Evolutionary conservation across 352 stramenopile species (phyloP).

Genomic region (Pythium utonaiense): DNA sequence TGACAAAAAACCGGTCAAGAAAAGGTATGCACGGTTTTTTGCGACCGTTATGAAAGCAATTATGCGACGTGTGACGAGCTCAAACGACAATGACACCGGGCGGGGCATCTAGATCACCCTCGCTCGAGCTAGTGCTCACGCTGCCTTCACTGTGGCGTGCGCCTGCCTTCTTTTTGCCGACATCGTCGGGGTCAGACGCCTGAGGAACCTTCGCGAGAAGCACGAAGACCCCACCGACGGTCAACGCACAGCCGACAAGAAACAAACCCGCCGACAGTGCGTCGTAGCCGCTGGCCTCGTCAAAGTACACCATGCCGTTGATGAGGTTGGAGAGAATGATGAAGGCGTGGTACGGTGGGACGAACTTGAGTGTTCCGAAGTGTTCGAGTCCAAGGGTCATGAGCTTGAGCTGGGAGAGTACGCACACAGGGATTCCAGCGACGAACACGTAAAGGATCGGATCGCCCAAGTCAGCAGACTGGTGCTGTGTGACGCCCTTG

Average conservation of each 20-base stretch:
- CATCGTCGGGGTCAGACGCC: neutral
- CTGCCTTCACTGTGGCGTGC: neutral
- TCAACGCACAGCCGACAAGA: constrained; percentile 25
- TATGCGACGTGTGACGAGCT: constrained; percentile 17
- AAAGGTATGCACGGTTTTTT: neutral
- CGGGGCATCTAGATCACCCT: neutral
- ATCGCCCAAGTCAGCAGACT: constrained; percentile 25
- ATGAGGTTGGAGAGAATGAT: constrained; percentile 44
- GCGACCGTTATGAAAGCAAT: neutral
- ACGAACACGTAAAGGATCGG: constrained; percentile 27
- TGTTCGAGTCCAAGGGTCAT: constrained; percentile 31
- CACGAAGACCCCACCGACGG: constrained; percentile 30
- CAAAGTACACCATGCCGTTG: constrained; percentile 40
- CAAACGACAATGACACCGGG: neutral
- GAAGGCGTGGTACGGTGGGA: constrained; percentile 42
- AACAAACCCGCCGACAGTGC: constrained; percentile 25
- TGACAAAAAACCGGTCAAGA: constrained; percentile 4
- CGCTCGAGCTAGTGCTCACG: constrained; percentile 2
- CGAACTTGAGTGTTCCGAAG: constrained; percentile 46
- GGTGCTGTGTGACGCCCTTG: constrained; percentile 21
- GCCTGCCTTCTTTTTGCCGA: neutral
- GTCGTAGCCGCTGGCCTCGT: constrained; percentile 30
- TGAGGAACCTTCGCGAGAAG: constrained; percentile 29
- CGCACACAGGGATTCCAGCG: constrained; percentile 23
- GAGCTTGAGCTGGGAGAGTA: constrained; percentile 33